Conservation (phyloP, 345 rosid genomes). For the Murraya koenigii region DNA sequence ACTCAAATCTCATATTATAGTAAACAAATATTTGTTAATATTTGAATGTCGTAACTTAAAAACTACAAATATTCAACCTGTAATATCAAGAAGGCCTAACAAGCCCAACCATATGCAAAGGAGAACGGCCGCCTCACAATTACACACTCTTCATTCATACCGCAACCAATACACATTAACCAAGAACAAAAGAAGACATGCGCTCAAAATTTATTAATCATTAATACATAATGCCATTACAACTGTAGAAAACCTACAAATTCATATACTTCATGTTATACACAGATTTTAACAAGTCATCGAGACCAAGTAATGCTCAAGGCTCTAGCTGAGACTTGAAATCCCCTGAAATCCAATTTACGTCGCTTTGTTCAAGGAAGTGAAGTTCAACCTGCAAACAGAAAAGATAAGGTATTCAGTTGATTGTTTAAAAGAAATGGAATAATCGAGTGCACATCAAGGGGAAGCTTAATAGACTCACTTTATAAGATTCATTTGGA, state of each 20-base stretch:
- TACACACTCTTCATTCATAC: not conserved
- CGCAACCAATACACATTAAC: not conserved
- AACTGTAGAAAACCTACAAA: not conserved
- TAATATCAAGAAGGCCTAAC: too few relatives aligned
- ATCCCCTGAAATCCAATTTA: slow-evolving; percentile 30
- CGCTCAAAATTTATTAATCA: slow-evolving; percentile 1
- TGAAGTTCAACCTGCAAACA: slow-evolving; percentile 69
- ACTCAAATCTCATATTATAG: too few relatives aligned
- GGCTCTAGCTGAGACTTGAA: not conserved
- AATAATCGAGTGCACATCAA: not conserved
- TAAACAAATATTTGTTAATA: too few relatives aligned
- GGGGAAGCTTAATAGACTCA: not conserved
- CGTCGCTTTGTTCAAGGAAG: slow-evolving; percentile 64
- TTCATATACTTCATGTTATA: not conserved
- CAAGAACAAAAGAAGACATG: not conserved
- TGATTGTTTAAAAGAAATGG: not conserved
- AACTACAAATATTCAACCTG: too few relatives aligned
- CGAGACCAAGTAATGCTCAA: not conserved
- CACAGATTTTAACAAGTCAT: not conserved
- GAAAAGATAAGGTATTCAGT: not conserved
- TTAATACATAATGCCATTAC: not conserved
- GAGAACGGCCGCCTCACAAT: not conserved
- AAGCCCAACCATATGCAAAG: too few relatives aligned
- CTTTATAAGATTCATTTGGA: not conserved
- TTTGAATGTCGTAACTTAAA: too few relatives aligned